Base-by-base conservation (phyloP, 208 protist genomes). In the Acanthamoeba triangularis region DNA sequence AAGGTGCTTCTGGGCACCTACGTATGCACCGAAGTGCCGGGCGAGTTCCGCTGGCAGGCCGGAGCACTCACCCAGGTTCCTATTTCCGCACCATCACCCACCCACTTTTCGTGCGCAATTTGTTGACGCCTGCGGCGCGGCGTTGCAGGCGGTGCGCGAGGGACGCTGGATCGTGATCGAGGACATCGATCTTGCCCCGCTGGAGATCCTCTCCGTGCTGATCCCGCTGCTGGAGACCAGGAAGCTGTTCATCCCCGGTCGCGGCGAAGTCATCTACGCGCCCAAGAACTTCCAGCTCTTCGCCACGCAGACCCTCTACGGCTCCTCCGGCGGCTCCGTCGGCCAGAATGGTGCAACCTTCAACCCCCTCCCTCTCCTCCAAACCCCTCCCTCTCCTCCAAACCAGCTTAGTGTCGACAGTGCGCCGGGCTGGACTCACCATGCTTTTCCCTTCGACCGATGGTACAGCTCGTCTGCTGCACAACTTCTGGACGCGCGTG, bases 1-100 rank as follows among this genome's bases (percentile, higher is more conserved):
- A 99, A 99, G 94, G 99, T 99, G 54, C 97, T 99, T 11, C 95
- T 99, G 5, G 99, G 99, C 33, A 99, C 99, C 13, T 99, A 99
- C 96, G 98, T 99, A 59, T 99, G 99, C n/a, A 99, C 99, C 0
- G 99, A 99, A 65, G 98, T 97, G 11, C 99, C 99, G 1, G 99
- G 99, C 54, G 97, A 99, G 54, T 99, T 99, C 96, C 97, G 98
- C 56, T 99, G 99, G 99, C 98, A 99, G 87, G 96, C 98, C n/a
- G 99, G 99, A 44, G 98, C 99, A 23, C 96, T 99, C 72, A 99
- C 99, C 49, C 97, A 98, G 54, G 90, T 94, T 7, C 16, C 30
- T 35, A 52, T 20, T 16, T 18, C 33, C 37, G 3, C 37, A 41
- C 37, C 37, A 41, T 41, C 37, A 41, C 37, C 37, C 3, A 76